phyloP scores from a whole-genome alignment of 129 eudicot genomes.

The Solidago caesia region DNA sequence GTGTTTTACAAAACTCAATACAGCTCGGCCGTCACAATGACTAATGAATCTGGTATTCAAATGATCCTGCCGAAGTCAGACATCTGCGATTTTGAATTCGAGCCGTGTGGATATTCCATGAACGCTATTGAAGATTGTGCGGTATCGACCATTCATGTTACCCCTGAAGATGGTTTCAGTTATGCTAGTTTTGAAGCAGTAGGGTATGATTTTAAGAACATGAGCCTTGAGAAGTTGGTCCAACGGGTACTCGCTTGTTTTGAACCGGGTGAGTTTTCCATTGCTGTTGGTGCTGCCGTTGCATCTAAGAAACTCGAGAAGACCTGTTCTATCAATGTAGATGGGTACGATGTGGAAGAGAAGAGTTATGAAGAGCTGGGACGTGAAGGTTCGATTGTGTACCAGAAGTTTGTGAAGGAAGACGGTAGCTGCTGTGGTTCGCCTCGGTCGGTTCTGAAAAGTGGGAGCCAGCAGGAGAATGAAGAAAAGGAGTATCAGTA shows the following conservation, averaged over 20 bases:
- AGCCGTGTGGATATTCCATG: not conserved
- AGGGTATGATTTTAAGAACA: not conserved
- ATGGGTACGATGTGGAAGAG: slow-evolving; percentile 52
- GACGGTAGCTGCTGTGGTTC: slow-evolving; percentile 47
- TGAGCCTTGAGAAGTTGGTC: not conserved
- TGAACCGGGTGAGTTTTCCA: not conserved
- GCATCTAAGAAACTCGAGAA: slow-evolving; percentile 33
- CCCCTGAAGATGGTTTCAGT: not conserved
- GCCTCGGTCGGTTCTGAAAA: slow-evolving; percentile 54
- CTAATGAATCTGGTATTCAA: not conserved
- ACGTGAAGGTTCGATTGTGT: slow-evolving; percentile 49
- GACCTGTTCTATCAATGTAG: slow-evolving; percentile 25
- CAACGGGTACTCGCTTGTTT: not conserved
- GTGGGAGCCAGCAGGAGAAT: slow-evolving; percentile 51
- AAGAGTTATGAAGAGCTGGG: slow-evolving; percentile 53
- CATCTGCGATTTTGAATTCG: not conserved
- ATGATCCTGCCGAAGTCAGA: not conserved
- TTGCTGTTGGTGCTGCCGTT: slow-evolving; percentile 44
- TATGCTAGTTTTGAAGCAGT: not conserved
- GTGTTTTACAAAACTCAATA: not conserved
- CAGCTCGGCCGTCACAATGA: not conserved
- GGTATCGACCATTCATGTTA: not conserved
- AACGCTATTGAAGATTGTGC: not conserved
- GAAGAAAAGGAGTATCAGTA: slow-evolving; percentile 50
- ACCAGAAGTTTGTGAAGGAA: slow-evolving; percentile 55